Percentiles rank a stretch among this genome's conserved stretches.
Conservation (phyloP, 495 filamentous ascomycete genomes). For the Pyrenula massariospora region DNA sequence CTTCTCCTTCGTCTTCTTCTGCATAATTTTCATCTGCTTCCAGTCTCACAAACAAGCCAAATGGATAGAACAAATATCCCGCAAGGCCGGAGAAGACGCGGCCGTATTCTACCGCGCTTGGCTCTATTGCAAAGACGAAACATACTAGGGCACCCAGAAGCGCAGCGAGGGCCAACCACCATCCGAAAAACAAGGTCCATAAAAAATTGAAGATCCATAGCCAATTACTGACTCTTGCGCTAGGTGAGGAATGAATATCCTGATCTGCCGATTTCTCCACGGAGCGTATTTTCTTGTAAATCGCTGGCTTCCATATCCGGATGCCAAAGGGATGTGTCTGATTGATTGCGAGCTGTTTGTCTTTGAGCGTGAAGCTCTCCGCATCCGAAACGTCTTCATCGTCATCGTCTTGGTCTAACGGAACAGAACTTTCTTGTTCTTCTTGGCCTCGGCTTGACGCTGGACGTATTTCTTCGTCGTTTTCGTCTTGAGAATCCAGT, state of each 20-base stretch:
- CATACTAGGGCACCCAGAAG: constrained; percentile 62
- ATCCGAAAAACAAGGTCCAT: constrained; percentile 90
- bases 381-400: constrained; percentile 58
- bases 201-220: constrained; percentile 76
- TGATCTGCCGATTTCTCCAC: constrained; percentile 93
- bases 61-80: constrained; percentile 85
- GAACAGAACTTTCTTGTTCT: constrained; percentile 3
- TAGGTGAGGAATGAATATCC: constrained; percentile 93
- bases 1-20: constrained; percentile 96
- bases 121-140: constrained; percentile 65
- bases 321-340: constrained; percentile 98
- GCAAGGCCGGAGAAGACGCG: constrained; percentile 73
- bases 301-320: constrained; percentile 92
- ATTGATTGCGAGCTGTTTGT: constrained; percentile 96
- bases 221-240: constrained; percentile 72
- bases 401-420: constrained; percentile 36
- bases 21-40: constrained; percentile 89
- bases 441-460: constrained; percentile 11
- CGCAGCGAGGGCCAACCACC: constrained; percentile 85
- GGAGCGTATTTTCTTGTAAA: constrained; percentile 96
- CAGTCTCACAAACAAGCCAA: constrained; percentile 88
- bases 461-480: constrained; percentile 26
- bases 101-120: constrained; percentile 78
- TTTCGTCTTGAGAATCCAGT: constrained; percentile 43
- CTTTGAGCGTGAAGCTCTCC: constrained; percentile 70